Conservation (phyloP, 1,284 basidiomycete genomes). For the Calocybe gambosa region DNA sequence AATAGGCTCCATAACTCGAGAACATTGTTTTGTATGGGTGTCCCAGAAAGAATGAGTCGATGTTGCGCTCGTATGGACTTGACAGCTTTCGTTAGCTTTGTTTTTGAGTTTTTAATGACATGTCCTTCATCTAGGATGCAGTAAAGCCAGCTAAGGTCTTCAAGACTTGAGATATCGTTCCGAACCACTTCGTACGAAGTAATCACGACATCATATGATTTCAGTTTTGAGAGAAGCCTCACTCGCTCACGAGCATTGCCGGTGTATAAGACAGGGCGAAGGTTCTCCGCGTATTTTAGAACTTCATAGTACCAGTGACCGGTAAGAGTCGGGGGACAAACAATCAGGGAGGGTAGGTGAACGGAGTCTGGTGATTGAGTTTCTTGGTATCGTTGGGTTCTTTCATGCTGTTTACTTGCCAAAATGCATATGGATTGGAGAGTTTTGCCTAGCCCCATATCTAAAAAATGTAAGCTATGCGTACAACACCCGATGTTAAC, state of each 20-base stretch:
- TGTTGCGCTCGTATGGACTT: conserved; percentile 90
- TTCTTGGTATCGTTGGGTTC: conserved; percentile 62
- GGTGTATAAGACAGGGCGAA: conserved; percentile 85
- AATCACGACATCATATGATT: conserved; percentile 82
- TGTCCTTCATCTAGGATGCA: conserved; percentile 99
- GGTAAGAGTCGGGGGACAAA: conserved; percentile 95
- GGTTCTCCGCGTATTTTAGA: conserved; percentile 84
- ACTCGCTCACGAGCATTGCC: conserved; percentile 87
- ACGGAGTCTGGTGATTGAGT: conserved; percentile 74
- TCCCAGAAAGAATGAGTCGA: conserved; percentile 91
- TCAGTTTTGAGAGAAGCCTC: conserved; percentile 60
- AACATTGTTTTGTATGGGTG: conserved; percentile 99
- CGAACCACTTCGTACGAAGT: conserved; percentile 97
- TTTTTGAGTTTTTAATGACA: conserved; percentile 98
- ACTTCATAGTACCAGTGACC: conserved; percentile 99
- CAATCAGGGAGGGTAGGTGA: conserved; percentile 89
- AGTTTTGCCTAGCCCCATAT: conserved; percentile 99
- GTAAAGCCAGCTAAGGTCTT: conserved; percentile 85
- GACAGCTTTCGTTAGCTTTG: conserved; percentile 95
- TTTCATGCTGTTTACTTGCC: conserved; percentile 90
- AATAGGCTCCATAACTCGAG: conserved; percentile 98
- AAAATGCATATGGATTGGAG: conserved; percentile 98
- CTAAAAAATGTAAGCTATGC: conserved; percentile 33
- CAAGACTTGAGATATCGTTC: conserved; percentile 83
- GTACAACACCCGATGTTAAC: background rate